Base-by-base conservation (phyloP, 2,329 filamentous ascomycete species). In the Claviceps pazoutovae region DNA sequence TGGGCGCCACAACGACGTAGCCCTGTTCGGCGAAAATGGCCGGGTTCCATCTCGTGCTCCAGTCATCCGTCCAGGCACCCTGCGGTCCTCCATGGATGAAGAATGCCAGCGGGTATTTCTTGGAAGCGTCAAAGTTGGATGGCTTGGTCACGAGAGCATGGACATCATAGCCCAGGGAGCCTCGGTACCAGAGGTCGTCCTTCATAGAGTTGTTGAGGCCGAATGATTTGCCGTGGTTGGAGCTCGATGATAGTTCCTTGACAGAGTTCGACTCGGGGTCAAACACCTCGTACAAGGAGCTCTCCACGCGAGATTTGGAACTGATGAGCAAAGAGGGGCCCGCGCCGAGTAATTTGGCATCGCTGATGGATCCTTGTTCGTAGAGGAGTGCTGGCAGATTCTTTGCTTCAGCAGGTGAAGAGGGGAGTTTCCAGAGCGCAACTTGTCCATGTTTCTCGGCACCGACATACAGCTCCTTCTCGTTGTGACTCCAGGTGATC, bases 1-100 rank as follows among this genome's bases (percentile, higher is more conserved):
- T 95, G 9, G 88, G 86, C 48, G 81, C 76, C 46, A 95, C 80
- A 21, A 85, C 86, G 3, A 95, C 77, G 62, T 93, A 95, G 46
- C 88, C 88, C 68, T 91, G 86, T 64, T 94, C 88, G 3, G 88
- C 88, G 62, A 88, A 94, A 9, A 91, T 76, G 54, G 86, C 86
- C 1, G 86, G 84, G 63, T 94, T 94, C 88, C 88, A 95, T 17
- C 88, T 75, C 2, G 83, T 88, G 64, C 78, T 84, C 86, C 88
- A 94, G 30, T 75, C 72, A 60, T 93, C 84, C 36, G 66, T 70
- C 83, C 86, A 91, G 0, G 86, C 79, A 21, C 82, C 79, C 64
- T 93, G 86, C 0, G 88, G 88, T 0, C 88, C 88, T 51, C 88
- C 88, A 61, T 95, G 88, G 56, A 94, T 86, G 43, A 90, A 70